A percentile compares a stretch with the other conserved stretches of the same genome.
Conservation (phyloP, 1,284 basidiomycete species). For the Malassezia arunalokei region DNA sequence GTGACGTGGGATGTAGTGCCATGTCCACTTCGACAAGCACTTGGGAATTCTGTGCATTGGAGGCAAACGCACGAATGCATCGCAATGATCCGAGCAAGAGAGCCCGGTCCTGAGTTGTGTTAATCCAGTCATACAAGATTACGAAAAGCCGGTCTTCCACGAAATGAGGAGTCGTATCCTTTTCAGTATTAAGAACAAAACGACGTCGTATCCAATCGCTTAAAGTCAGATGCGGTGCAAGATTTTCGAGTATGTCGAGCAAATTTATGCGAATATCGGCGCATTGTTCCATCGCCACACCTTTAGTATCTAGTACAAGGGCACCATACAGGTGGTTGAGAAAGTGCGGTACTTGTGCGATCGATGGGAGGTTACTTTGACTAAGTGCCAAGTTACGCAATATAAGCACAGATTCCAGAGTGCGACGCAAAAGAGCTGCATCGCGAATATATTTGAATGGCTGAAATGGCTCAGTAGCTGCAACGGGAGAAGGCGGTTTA, state of each 20-base stretch:
- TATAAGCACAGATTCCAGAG: constrained; percentile 27
- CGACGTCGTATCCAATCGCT: constrained; percentile 20
- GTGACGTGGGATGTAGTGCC: constrained; percentile 4
- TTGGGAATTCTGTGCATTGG: constrained; percentile 26
- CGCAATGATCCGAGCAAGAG: constrained; percentile 32
- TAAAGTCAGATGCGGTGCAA: constrained; percentile 19
- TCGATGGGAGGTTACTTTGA: constrained; percentile 19
- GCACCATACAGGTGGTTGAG: not conserved
- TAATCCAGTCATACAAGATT: constrained; percentile 21
- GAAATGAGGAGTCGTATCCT: not conserved
- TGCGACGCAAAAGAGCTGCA: constrained; percentile 27
- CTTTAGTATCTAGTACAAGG: not conserved
- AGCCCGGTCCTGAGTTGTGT: constrained; percentile 31
- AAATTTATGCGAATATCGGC: constrained; percentile 32
- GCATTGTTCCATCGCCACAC: constrained; percentile 16
- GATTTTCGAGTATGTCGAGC: constrained; percentile 35
- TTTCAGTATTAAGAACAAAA: not conserved
- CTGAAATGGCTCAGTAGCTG: constrained; percentile 1
- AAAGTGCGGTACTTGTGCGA: constrained; percentile 1
- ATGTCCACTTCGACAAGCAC: constrained; percentile 25
- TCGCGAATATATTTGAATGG: constrained; percentile 13
- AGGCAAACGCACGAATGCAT: constrained; percentile 27
- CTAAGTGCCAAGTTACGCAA: constrained; percentile 27
- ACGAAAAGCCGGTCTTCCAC: constrained; percentile 27
- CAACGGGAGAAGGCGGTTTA: not conserved